phyloP scores from a whole-genome alignment of 2,329 filamentous ascomycete species.

The Penicillium sp. region DNA sequence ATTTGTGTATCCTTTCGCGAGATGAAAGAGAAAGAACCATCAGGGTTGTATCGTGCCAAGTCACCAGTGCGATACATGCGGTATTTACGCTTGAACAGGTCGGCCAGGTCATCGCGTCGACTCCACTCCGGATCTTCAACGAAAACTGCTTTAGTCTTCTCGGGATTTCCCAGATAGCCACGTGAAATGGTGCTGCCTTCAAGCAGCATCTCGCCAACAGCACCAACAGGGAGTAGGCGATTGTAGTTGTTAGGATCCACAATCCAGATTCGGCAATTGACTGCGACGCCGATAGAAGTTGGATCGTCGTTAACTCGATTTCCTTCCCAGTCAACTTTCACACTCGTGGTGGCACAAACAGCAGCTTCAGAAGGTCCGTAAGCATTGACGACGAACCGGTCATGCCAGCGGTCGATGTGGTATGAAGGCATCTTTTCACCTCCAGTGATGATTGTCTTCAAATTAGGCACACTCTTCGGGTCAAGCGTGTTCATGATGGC shows the following conservation, averaged over 20 bases:
- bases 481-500: conserved; percentile 49
- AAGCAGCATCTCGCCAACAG: conserved; percentile 44
- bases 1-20: conserved; percentile 31
- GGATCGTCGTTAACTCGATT: conserved; percentile 25
- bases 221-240: conserved; percentile 39
- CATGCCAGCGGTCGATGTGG: conserved; percentile 41
- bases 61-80: conserved; percentile 37
- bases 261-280: conserved; percentile 34
- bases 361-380: conserved; percentile 41
- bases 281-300: conserved; percentile 31
- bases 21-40: conserved; percentile 31
- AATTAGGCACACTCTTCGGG: conserved; percentile 39
- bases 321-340: conserved; percentile 27
- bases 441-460: conserved; percentile 41
- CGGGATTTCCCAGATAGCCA: conserved; percentile 39
- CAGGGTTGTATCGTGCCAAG: conserved; percentile 31
- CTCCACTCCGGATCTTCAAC: conserved; percentile 31
- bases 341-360: conserved; percentile 28
- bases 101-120: conserved; percentile 13
- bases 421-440: conserved; percentile 42
- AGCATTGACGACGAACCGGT: conserved; percentile 41
- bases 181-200: conserved; percentile 43
- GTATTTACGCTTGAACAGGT: conserved; percentile 21
- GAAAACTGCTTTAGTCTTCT: conserved; percentile 32
- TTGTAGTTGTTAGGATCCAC: conserved; percentile 35